Evolutionary conservation across 352 stramenopile species (phyloP), one percentile per base, ranked within the genome.

Genomic region (Phytopythium chamaehyphon): DNA sequence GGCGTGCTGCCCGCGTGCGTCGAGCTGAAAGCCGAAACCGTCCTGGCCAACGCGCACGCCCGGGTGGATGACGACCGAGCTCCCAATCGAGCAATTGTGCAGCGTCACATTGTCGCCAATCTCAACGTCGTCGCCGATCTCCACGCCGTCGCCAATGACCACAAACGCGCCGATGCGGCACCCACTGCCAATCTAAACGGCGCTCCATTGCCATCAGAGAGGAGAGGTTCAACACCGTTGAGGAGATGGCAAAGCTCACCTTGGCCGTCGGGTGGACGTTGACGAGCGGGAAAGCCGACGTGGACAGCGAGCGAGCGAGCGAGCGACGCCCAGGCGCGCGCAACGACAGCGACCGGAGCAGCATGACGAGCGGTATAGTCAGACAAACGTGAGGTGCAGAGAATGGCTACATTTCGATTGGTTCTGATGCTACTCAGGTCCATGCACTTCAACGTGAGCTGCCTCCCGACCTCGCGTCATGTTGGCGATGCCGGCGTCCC

Each of bases 21-120:
- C 65, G n/a, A 95, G 55, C 50, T 83, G 55, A 50, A 93, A 93
- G 12, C 85, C 85, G 60, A 95, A 95, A 2, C 85, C 85, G 31
- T 95, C 83, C 62, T 89, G 85, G 8, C 85, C 85, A 28, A 95
- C 71, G 22, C 81, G 59, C 28, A 75, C 69, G 12, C 85, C 85
- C 8, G 81, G 54, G 47, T 95, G 83, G n/a, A 95, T 40, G 40
- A 90, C 69, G 40, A 90, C 80, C 36, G 73, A 55, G 50, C 40
- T 68, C 1, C 81, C 83, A 57, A 95, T 64, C 26, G 56, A 64
- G 55, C 80, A 89, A 47, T 95, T 86, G 59, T 76, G 53, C 35
- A 95, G 61, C 56, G 78, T 88, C 33, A 71, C 75, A 48, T 78
- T 81, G 38, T 65, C 57, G 3, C 66, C 67, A 21, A 94, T 74